phyloP scores from a whole-genome alignment of 768 basidiomycete genomes.

The Mycena floridula region DNA sequence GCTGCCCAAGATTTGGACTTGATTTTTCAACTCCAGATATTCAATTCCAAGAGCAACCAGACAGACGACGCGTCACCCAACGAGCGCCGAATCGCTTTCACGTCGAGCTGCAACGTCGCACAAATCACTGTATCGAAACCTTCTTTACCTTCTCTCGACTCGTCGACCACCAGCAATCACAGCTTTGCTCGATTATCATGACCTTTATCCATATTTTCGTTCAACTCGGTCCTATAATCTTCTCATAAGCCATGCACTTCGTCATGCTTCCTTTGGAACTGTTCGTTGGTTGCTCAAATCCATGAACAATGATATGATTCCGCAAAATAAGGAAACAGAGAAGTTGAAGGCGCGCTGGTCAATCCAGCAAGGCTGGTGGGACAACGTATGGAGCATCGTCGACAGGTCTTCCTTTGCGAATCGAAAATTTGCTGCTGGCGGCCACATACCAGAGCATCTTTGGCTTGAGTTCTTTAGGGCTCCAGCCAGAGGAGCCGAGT shows the following conservation, averaged over 20 bases:
- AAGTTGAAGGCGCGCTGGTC: slow-evolving; percentile 53
- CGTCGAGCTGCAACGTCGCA: slow-evolving; percentile 24
- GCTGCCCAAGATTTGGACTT: neutral
- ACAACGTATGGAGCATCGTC: slow-evolving; percentile 44
- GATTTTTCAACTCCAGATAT: neutral
- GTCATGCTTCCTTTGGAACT: slow-evolving; percentile 40
- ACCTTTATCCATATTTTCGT: slow-evolving; percentile 26
- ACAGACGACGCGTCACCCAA: neutral
- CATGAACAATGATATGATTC: slow-evolving; percentile 40
- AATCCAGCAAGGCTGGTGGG: slow-evolving; percentile 51
- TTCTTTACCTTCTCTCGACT: slow-evolving; percentile 20
- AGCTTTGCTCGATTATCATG: slow-evolving; percentile 45
- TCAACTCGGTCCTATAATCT: slow-evolving; percentile 41
- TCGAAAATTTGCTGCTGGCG: neutral
- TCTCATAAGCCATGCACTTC: slow-evolving; percentile 42
- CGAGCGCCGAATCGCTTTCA: neutral
- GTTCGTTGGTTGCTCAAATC: slow-evolving; percentile 36
- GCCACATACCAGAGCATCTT: slow-evolving; percentile 33
- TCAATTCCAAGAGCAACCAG: neutral
- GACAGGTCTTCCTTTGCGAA: slow-evolving; percentile 7
- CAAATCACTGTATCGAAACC: slow-evolving; percentile 32
- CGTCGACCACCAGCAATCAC: slow-evolving; percentile 25
- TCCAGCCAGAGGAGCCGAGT: slow-evolving; percentile 28
- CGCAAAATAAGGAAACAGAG: slow-evolving; percentile 46
- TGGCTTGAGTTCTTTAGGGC: slow-evolving; percentile 60